A percentile compares a stretch with the other conserved stretches of the same genome.
These are phyloP conservation scores for Picea glauca DNA, from an alignment of 75 land plant genomes.

Conservation along the genomic window DNA sequence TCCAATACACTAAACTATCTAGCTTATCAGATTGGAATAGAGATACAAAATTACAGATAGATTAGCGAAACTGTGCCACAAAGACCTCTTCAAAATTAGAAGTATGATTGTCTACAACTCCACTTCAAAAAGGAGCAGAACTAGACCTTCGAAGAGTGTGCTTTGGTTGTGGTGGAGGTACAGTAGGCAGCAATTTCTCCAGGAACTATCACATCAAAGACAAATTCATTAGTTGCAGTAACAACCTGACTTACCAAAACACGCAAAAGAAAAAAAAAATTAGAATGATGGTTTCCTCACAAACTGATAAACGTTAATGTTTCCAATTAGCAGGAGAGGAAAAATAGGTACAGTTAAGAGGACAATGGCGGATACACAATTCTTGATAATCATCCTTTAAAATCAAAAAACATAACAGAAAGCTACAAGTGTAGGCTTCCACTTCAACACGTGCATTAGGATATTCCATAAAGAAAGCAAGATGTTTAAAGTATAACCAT, in stretches of 20 bases:
- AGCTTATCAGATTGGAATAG: background rate
- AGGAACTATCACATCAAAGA: conserved; percentile 5
- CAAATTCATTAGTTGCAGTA: background rate
- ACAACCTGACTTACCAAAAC: background rate
- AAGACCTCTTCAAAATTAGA: background rate
- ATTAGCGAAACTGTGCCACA: background rate
- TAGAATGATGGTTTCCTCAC: background rate
- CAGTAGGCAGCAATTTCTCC: background rate
- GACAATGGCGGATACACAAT: background rate
- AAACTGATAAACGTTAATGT: background rate
- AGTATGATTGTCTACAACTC: conserved; percentile 6
- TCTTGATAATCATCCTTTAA: background rate
- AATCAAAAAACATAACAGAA: no score
- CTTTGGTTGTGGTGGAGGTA: background rate
- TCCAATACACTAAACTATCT: background rate
- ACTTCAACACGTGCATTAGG: no score
- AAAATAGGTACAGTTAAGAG: no score
- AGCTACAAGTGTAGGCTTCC: no score
- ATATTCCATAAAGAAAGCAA: no score
- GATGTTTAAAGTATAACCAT: no score
- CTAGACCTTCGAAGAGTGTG: background rate
- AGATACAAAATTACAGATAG: conserved; percentile 7
- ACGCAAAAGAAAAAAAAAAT: background rate
- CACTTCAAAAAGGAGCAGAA: conserved; percentile 10
- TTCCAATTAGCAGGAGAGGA: background rate